Evolutionary conservation across 225 moss, liverwort and hornwort species (phyloP).

Genomic region (Thuidium tamariscinum): DNA sequence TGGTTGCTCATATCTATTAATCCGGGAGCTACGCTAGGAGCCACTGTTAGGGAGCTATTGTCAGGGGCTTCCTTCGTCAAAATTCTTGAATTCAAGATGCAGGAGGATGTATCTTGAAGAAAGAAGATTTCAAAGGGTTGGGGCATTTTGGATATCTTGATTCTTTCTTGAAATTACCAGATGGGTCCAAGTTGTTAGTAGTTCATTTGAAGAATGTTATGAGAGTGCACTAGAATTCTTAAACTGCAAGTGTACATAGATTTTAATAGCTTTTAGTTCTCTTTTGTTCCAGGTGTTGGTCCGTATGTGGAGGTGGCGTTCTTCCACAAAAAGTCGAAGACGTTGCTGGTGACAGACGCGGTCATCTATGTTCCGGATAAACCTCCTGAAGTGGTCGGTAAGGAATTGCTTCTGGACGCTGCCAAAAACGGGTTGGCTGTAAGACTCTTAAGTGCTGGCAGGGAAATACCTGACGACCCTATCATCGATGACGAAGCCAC

Average conservation of each 20-base stretch:
- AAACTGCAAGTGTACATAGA: neutral
- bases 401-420: conserved; percentile 51
- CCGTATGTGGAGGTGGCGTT: conserved; percentile 98
- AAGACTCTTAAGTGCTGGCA: conserved; percentile 69
- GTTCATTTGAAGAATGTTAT: neutral
- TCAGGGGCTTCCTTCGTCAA: neutral
- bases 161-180: neutral
- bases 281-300: conserved; percentile 63
- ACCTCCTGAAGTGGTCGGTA: conserved; percentile 72
- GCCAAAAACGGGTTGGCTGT: conserved; percentile 94
- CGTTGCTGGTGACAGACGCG: conserved; percentile 91
- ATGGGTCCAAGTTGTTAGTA: neutral
- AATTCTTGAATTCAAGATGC: neutral
- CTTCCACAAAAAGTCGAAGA: conserved; percentile 65
- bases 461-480: conserved; percentile 63
- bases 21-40: neutral
- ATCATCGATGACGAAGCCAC: conserved; percentile 60
- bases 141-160: neutral
- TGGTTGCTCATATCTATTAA: neutral
- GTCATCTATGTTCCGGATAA: conserved; percentile 85
- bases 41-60: neutral
- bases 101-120: neutral
- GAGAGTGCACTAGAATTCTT: neutral
- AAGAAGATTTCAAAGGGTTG: neutral
- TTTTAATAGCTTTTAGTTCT: neutral